Evolutionary conservation across 352 stramenopile species (phyloP), one percentile per base, ranked within the genome.

Genomic region (Elongisporangium prolatum): DNA sequence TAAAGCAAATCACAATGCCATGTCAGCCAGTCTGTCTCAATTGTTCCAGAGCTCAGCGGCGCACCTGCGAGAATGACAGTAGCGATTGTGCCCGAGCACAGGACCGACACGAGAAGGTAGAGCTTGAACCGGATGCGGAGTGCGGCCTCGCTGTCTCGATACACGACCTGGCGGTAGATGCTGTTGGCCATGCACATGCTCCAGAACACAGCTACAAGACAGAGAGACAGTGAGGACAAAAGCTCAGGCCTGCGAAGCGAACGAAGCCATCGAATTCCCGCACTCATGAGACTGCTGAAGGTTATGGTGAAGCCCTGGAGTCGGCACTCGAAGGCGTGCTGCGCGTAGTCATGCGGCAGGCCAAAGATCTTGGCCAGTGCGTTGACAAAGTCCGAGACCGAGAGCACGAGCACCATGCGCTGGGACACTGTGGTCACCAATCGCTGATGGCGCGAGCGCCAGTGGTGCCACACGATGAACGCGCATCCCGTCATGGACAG

Each of bases 391-490:
- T 89, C 79, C n/a, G 88, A 48, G 9, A 89, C 28, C n/a, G 79
- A 82, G 48, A 91, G 75, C 67, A 85, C 74, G 48, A 75, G 65
- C 56, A 91, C 77, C 81, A 91, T 91, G 68, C 74, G 84, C 57
- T 88, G 81, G 4, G 28, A 40, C 50, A 83, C 77, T 64, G 79
- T 71, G 24, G 63, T 81, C 49, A 28, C n/a, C 63, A 50, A 16
- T 38, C 68, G 69, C 44, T 71, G 67, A 9, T 63, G 54, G 20
- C 57, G 37, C 11, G 60, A 78, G 44, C 68, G 62, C 51, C 74
- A 70, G 59, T 79, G 72, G 55, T 83, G 73, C 20, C 70, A 74
- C 3, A 81, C 48, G 25, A 86, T 83, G 67, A 74, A 81, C 2
- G 74, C 63, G 56, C 73, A 77, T 17, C 75, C 73, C 24, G 60